Evolutionary conservation across 139 green algal species (phyloP), one percentile per base, ranked within the genome.

Genomic region (Coccomyxa sp.): DNA sequence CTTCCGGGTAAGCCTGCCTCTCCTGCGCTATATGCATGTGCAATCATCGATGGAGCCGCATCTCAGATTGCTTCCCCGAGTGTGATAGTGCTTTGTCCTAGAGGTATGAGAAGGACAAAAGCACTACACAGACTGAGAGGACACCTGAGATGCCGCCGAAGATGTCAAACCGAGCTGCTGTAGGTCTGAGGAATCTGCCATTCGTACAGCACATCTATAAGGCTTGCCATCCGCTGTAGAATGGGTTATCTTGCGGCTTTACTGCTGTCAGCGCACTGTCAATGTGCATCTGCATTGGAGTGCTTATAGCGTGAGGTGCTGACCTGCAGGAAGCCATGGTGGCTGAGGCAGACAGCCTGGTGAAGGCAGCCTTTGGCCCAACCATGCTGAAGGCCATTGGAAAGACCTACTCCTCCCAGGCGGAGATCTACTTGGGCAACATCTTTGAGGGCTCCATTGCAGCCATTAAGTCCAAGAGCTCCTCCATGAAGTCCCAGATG

Each of bases 331-430:
- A 87, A 8, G 73, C 83, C 12, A 94, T 95, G 87, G 54, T 78
- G 0, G 78, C 81, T 39, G 90, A 96, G 72, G 93, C 89, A 0
- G 8, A 70, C 3, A 73, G 87, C 36, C 86, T 98, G 55, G 90
- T 84, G 1, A 77, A 86, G 18, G 86, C 88, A 8, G 93, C 91
- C 18, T 98, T 94, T 82, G 94, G 94, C 16, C 85, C 89, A n/a
- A 91, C 88, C 27, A 91, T 98, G 87, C 87, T 98, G 80, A 75
- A 89, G 34, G 82, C 93, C 14, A 92, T 98, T 6, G 94, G 93
- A 22, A 81, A 85, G 35, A 89, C 94, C 38, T 98, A 98, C 78
- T 85, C 90, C 79, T 82, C 83, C 68, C 89, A 95, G 84, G 94
- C 92, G 0, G 85, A 93, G 22, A 93, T 94, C 36, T 39, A 77